Percentiles rank a stretch among this genome's conserved stretches.
Conservation (phyloP, 176 grass and related monocot species). For the Eleusine indica region DNA sequence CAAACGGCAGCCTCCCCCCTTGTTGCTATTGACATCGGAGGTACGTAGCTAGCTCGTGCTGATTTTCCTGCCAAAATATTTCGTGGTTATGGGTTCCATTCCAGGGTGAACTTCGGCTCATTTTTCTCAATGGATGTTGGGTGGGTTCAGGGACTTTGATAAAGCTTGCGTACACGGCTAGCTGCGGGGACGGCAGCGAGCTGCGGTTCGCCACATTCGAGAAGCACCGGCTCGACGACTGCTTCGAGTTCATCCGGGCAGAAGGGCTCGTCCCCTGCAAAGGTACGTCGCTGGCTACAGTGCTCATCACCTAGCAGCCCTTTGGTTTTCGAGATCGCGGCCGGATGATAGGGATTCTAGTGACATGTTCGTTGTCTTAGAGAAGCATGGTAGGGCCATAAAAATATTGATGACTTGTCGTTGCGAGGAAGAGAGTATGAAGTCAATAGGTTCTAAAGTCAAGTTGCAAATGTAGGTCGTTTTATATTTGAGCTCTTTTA, state of each 20-base stretch:
- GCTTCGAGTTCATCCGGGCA: slow-evolving; percentile 62
- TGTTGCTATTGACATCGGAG: slow-evolving; percentile 89
- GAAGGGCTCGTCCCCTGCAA: slow-evolving; percentile 60
- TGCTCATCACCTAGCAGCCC: not conserved
- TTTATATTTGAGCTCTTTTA: too few species aligned
- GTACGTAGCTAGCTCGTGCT: not conserved
- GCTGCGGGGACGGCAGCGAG: slow-evolving; percentile 39
- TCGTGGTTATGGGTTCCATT: too few species aligned
- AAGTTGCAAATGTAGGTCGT: too few species aligned
- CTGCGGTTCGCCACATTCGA: slow-evolving; percentile 89
- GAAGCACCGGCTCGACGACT: slow-evolving; percentile 70
- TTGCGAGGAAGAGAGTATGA: too few species aligned
- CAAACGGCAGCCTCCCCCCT: slow-evolving; percentile 49
- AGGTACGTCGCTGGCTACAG: slow-evolving; percentile 14
- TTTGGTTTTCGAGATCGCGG: not conserved
- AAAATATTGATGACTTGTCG: too few species aligned
- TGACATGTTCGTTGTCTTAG: too few species aligned
- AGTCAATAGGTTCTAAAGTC: too few species aligned
- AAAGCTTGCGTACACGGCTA: slow-evolving; percentile 85
- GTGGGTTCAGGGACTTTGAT: slow-evolving; percentile 69
- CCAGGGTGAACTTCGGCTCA: not conserved
- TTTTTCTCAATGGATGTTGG: too few species aligned
- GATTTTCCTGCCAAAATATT: not conserved
- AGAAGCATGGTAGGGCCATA: too few species aligned
- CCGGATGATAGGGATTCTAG: too few species aligned